Evolutionary conservation across 2,329 filamentous ascomycete genomes (phyloP), one percentile per base, ranked within the genome.

Genomic region (Dactylellina leptospora): DNA sequence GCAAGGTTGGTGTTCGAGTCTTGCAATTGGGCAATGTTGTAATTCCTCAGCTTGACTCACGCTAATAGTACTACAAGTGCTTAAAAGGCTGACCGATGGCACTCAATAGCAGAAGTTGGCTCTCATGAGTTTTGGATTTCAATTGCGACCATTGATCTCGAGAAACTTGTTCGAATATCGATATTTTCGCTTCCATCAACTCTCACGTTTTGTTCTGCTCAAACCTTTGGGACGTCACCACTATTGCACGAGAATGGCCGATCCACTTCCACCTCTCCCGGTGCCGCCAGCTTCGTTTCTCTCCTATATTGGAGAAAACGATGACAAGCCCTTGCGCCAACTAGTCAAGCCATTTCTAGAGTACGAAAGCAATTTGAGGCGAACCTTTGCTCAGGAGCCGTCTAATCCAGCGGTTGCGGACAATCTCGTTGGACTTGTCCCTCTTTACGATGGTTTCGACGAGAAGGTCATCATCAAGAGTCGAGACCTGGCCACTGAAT

Each of bases 311-410:
- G 81, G 82, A 8, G 80, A 83, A 63, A 82, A 88, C 72, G 81
- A 83, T 5, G 79, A 84, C 23, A 83, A 80, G 55, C 80, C 85
- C 0, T 81, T 91, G 73, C 73, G 78, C 3, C 82, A 88, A 25
- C 81, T 92, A 55, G 79, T 91, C 62, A 80, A 84, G 56, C 89
- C 89, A 0, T 92, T 86, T 79, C 86, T 88, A 77, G 79, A 84
- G 58, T 90, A 87, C 75, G 90, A 92, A 78, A 83, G 85, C 42
- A 83, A 85, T 68, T 81, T 92, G 55, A 86, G 90, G 40, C 83
- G 87, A 74, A 76, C 88, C 13, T 92, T 87, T 76, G 89, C 89
- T 36, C 89, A 91, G 77, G 83, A 90, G 50, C 86, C 48, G 3
- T 10, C 86, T 3, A 79, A 55, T 16, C 23, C 36, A 16, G 59